Evolutionary conservation across 1,284 basidiomycete species (phyloP).

Genomic region (Acaromyces ingoldii): DNA sequence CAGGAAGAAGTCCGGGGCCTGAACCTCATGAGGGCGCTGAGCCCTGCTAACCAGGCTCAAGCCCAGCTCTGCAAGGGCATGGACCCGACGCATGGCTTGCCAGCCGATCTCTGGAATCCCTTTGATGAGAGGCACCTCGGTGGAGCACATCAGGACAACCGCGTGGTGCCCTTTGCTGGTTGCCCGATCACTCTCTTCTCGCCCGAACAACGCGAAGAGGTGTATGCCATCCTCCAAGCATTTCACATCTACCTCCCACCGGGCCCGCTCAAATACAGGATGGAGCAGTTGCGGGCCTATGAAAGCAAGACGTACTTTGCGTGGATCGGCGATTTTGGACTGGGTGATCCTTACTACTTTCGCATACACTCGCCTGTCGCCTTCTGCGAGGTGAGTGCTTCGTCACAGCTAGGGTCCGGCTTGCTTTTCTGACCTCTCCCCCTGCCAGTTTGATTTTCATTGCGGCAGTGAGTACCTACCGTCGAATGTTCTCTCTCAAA

Average conservation of each 20-base stretch:
- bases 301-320: conserved; percentile 48
- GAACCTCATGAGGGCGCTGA: conserved; percentile 45
- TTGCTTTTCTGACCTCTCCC: neutral
- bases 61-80: conserved; percentile 45
- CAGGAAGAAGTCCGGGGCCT: conserved; percentile 46
- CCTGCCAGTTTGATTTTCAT: conserved; percentile 48
- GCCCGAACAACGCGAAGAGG: conserved; percentile 27
- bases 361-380: conserved; percentile 49
- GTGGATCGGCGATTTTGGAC: conserved; percentile 50
- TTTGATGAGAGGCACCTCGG: conserved; percentile 51
- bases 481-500: neutral
- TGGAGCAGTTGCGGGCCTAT: conserved; percentile 25
- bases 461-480: conserved; percentile 44
- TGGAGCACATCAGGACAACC: conserved; percentile 50
- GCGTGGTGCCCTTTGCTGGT: conserved; percentile 48
- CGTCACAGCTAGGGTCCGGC: neutral
- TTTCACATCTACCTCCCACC: conserved; percentile 37
- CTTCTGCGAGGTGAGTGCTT: conserved; percentile 42
- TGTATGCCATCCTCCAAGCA: conserved; percentile 36
- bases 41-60: conserved; percentile 34
- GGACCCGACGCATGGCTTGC: conserved; percentile 27
- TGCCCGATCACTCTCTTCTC: conserved; percentile 38
- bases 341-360: conserved; percentile 51
- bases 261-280: conserved; percentile 30
- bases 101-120: conserved; percentile 51